Base-by-base conservation (phyloP, 768 basidiomycete species). In the Pleurotus sapidus region DNA sequence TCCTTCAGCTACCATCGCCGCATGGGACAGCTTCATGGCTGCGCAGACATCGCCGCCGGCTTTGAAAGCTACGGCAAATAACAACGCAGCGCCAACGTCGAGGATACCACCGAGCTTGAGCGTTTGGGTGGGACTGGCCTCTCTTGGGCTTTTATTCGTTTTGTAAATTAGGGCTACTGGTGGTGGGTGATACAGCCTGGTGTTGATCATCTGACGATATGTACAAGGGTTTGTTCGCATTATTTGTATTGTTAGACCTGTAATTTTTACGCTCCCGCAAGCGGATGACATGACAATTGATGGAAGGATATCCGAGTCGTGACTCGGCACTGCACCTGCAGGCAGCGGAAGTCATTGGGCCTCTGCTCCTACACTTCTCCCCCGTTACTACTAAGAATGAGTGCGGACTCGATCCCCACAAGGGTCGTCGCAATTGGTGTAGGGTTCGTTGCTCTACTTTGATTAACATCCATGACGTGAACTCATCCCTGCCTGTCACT, bases 1-100 rank as follows among this genome's bases (percentile, higher is more conserved):
- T 63, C 84, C 86, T 8, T 66, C 74, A 0, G 79, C 79, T 0
- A 87, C 84, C 2, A 75, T 80, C 46, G 75, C 74, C 4, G 83
- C 84, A 0, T 87, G 86, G 86, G 63, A 76, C 27, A 67, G 72
- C 3, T 85, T 80, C 60, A 74, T 83, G 17, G 69, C 65, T 17
- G 77, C 80, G 1, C 74, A 73, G 39, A 70, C 74, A 15, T 68
- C 68, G 17, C 50, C 23, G 8, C 62, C 70, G 37, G 37, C 11
- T 39, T 42, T 42, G 37, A 20, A 39, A 40, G 42, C 17, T 42
- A 45, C 42, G 11, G 20, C 39, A 25, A 54, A 18, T n/a, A 54
- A 43, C 25, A 25, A 15, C 4, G 51, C 18, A 2, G 27, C 27
- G 14, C 25, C 4, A n/a, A 20, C 27, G 23, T 11, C 27, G 30